Percentiles rank a stretch among this genome's conserved stretches.
Evolutionary conservation across 2,329 filamentous ascomycete genomes (phyloP).

Genomic region (Diaporthe destruens): DNA sequence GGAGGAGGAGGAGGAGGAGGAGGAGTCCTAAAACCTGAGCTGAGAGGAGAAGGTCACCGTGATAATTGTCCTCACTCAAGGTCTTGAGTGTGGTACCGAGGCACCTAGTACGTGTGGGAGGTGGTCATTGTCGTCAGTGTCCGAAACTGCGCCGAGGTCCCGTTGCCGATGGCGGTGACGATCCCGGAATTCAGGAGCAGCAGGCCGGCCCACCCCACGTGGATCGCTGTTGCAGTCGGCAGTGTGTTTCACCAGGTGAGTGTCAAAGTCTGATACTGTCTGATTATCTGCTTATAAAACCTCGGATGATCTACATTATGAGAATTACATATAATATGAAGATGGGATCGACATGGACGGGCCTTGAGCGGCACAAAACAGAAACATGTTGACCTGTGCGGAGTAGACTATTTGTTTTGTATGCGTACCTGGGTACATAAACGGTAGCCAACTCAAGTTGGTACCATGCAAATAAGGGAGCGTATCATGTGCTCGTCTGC

Average conservation of each 20-base stretch:
- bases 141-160: not conserved
- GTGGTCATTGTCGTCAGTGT: not conserved
- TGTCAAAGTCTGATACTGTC: not conserved
- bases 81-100: too few relatives aligned
- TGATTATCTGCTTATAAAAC: too few relatives aligned
- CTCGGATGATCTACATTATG: not conserved
- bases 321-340: too few relatives aligned
- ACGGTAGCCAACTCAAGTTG: too few relatives aligned
- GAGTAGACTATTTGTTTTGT: too few relatives aligned
- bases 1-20: too few relatives aligned
- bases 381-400: too few relatives aligned
- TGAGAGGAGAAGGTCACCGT: not conserved
- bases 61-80: not conserved
- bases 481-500: not conserved
- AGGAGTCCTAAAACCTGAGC: not conserved
- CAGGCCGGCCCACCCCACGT: constrained; percentile 9
- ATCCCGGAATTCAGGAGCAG: not conserved
- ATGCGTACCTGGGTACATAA: not conserved
- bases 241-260: not conserved
- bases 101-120: not conserved
- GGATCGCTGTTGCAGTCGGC: not conserved
- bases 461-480: not conserved
- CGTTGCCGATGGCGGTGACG: constrained; percentile 6
- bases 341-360: not conserved
- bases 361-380: not conserved